Conservation (phyloP, 208 protist genomes). For the Porcisia hertigi region DNA sequence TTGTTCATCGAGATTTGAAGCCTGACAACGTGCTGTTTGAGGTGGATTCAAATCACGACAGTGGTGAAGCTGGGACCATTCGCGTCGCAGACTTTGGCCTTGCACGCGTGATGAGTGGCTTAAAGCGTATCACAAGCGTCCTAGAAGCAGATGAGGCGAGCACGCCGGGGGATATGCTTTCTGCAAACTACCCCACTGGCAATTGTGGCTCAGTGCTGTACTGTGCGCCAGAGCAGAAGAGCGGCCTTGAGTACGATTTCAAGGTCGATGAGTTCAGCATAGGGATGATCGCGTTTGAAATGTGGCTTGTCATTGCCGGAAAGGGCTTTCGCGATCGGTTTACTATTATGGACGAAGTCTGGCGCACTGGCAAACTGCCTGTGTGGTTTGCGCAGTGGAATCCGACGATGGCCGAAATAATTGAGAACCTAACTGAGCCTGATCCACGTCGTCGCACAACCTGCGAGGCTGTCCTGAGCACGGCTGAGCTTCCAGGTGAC, state of each 20-base stretch:
- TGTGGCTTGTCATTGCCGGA: slow-evolving; percentile 81
- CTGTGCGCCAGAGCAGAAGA: slow-evolving; percentile 80
- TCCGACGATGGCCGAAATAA: slow-evolving; percentile 58
- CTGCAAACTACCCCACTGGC: slow-evolving; percentile 38
- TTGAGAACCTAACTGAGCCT: slow-evolving; percentile 55
- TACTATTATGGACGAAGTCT: slow-evolving; percentile 78
- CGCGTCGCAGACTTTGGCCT: slow-evolving; percentile 86
- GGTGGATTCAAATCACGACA: slow-evolving; percentile 40
- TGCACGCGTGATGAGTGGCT: slow-evolving; percentile 54
- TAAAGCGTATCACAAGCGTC: slow-evolving; percentile 53
- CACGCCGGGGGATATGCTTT: slow-evolving; percentile 9
- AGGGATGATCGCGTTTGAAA: slow-evolving; percentile 89
- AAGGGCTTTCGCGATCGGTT: slow-evolving; percentile 81
- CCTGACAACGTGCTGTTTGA: slow-evolving; percentile 86
- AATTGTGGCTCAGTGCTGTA: slow-evolving; percentile 84
- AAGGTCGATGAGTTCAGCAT: slow-evolving; percentile 90
- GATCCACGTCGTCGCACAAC: slow-evolving; percentile 50
- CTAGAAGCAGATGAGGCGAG: slow-evolving; percentile 39
- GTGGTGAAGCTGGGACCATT: slow-evolving; percentile 69
- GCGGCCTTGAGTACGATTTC: slow-evolving; percentile 74
- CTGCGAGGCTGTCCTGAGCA: slow-evolving; percentile 72
- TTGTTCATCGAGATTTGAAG: slow-evolving; percentile 86
- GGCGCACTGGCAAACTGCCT: slow-evolving; percentile 61
- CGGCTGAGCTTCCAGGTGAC: slow-evolving; percentile 73
- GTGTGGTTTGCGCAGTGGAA: slow-evolving; percentile 68